Evolutionary conservation across 2,329 filamentous ascomycete genomes (phyloP).

Genomic region (Diaporthe capsici): DNA sequence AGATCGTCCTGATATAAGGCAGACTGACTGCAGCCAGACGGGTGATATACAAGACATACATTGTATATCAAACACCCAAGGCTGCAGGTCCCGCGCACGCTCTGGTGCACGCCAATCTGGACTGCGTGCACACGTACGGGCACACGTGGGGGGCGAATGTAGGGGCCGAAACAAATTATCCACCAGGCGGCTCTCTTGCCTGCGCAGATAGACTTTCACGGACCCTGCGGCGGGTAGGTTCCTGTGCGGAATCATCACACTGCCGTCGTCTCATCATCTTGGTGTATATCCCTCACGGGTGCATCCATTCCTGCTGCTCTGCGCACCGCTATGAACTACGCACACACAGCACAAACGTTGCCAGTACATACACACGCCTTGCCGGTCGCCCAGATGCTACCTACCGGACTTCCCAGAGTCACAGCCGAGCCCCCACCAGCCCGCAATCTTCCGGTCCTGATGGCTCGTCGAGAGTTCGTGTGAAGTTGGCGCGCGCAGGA

Average conservation of each 20-base stretch:
- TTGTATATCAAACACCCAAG: slow-evolving; percentile 11
- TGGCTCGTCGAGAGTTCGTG: neutral
- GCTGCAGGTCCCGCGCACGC: neutral
- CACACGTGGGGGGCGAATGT: neutral
- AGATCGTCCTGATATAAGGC: neutral
- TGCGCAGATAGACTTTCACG: slow-evolving; percentile 23
- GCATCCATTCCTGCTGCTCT: slow-evolving; percentile 4
- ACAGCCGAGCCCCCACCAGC: neutral
- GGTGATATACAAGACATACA: neutral
- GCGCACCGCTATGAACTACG: neutral
- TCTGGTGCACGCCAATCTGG: neutral
- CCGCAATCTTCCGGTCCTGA: slow-evolving; percentile 18
- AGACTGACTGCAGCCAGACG: neutral
- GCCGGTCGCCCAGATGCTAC: neutral
- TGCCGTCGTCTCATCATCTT: slow-evolving; percentile 16
- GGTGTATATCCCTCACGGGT: neutral
- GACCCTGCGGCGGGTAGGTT: neutral
- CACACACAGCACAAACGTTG: neutral
- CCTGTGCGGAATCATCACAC: neutral
- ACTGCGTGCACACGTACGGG: too few relatives aligned
- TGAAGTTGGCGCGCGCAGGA: neutral
- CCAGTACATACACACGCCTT: neutral
- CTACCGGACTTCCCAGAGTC: neutral
- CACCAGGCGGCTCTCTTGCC: slow-evolving; percentile 22
- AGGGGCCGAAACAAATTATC: slow-evolving; percentile 2